Evolutionary conservation across 495 filamentous ascomycete genomes (phyloP), one percentile per base, ranked within the genome.

Genomic region (Jackrogersella minutella): DNA sequence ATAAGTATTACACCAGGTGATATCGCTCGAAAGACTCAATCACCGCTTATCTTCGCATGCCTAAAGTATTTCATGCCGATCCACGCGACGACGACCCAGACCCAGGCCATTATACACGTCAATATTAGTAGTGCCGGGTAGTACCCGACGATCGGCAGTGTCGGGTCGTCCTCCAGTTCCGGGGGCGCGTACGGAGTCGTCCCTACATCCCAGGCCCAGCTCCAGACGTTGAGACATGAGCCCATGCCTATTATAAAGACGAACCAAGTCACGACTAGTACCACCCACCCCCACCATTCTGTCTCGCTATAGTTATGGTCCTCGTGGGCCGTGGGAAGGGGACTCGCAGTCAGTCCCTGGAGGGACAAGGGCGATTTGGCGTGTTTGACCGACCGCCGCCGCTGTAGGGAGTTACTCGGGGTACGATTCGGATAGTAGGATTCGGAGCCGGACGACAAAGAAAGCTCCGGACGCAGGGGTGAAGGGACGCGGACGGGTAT

Each of bases 11-110:
- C n/a, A 30, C 44, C 6, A 16, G 14, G 14, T 26, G n/a, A 16
- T n/a, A 8, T 33, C 26, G 6, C 44, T 47, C 13, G 3, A 47
- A 14, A 1, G 4, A 3, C 43, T 72, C 59, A 84, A 62, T 83
- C 81, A 13, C 78, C 77, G 36, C 75, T 79, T 16, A 97, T 96
- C 78, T 96, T 95, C 5, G 95, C 94, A 84, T 99, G 95, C 71
- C 91, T 88, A 71, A 99, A 99, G 78, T 97, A 98, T 77, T 99
- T 99, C 94, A 99, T 97, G 3, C 95, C 95, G 16, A 97, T 86
- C 95, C 95, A 99, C 11, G 96, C 96, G 56, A 96, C 87, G 30
- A 94, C 86, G 28, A 98, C 93, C 95, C 95, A 99, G 22, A 97
- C 93, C 95, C 95, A 99, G 5, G 93, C 92, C 93, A 99, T 97